Base-by-base conservation (phyloP, 1,139 yeast genomes). In the Nakaseomyces delphensis region DNA sequence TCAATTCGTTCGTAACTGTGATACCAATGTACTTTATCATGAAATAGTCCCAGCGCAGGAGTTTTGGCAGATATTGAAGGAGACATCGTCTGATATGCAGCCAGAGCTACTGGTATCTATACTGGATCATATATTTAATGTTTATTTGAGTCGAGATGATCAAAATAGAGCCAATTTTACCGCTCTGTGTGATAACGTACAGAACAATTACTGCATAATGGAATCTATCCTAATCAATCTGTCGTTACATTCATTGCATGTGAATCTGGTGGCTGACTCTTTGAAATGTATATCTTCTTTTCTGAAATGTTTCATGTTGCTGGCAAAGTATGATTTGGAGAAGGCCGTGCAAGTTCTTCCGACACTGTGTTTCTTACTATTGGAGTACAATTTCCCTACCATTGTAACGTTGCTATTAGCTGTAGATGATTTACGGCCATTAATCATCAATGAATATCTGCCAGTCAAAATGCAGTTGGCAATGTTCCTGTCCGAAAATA, bases 331-430 rank as follows among this genome's bases (percentile, higher is more conserved):
- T 24, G 41, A 43, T 13, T 45, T 49, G 9, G 36, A 41, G 15
- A 44, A 43, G 11, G 48, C 55, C 16, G 50, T 47, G 7, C 33
- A 38, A 10, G 25, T 44, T n/a, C 42, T 53, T 7, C 44, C 53
- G 9, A 36, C 43, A 3, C 35, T 47, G 11, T 41, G 41, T 23
- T 35, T 49, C 2, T 42, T 45, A 13, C 38, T 48, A 15, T 41
- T 46, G 10, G 45, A 46, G 11, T 43, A 48, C 29, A 48, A 48
- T 9, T 42, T 52, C 16, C 48, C 54, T 14, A 40, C 44, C 18
- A 41, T 48, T 11, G 40, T 49, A 14, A 47, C 54, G 1, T 28
- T 48, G 18, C 38, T 46, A 16, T 36, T 51, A 4, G 45, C 48
- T 8, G 42, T 41, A 14, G 44, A 42, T 16, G 47, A 44, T 7